Base-by-base conservation (phyloP, 441 rosid genomes). In the Aquilaria agallochum region DNA sequence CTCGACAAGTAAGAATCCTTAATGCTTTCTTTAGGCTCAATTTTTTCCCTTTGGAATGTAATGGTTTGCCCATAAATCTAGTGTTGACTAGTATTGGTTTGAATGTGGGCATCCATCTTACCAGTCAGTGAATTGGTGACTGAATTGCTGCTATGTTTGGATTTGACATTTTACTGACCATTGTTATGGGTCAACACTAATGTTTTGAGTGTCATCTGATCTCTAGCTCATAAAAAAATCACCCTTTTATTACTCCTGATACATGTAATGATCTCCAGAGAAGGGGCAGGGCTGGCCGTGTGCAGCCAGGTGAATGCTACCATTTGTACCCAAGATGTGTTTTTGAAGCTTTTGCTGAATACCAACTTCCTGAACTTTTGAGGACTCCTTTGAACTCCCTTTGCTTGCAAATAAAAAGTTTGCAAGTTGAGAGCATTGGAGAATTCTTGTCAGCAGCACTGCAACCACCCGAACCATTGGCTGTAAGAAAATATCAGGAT, bases 351-450 rank as follows among this genome's bases (percentile, higher is more conserved):
- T 95, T 95, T 77, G 79, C 96, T 51, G 97, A 92, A 68, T 92
- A 89, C 79, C 98, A 95, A 77, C 98, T 95, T 74, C 99, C 98
- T 11, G 99, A 95, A 69, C 98, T 95, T 74, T 72, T 95, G 83
- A 85, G 99, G 75, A 95, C 98, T 80, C 99, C 99, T 53, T 76
- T 95, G 71, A 92, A 95, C 75, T 95, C 99, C 74, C 99, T 95
- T 64, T 95, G 99, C 83, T 78, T 95, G 92, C 99, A 92, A 86
- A 95, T 95, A 66, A 95, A 95, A 78, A 88, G 98, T 69, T 81
- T 95, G 77, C 96, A 79, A 78, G 95, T 92, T 66, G 95, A 74
- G 61, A 86, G 96, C 64, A 90, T 92, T 56, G 99, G 83, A 62
- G 99, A 84, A 60, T 95, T 95, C 86, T 80, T 95, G 74, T 92